Percentiles rank a stretch among this genome's conserved stretches.
Evolutionary conservation across 2,329 filamentous ascomycete species (phyloP).

Genomic region (Fusarium tjaetaba): DNA sequence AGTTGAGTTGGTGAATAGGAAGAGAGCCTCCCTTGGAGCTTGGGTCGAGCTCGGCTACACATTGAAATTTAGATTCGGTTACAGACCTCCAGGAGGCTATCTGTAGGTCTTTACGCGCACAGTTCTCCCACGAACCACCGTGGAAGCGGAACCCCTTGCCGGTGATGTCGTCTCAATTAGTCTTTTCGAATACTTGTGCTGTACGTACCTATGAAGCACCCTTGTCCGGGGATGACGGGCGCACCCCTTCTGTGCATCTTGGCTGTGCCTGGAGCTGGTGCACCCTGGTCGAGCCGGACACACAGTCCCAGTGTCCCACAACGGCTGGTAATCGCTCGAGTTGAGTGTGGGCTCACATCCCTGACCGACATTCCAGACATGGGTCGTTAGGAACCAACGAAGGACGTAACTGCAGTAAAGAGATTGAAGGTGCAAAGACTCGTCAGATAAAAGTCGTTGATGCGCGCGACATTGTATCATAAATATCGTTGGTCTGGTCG

Average conservation of each 20-base stretch:
- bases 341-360: slow-evolving; percentile 42
- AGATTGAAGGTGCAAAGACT: slow-evolving; percentile 46
- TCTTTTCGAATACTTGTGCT: slow-evolving; percentile 19
- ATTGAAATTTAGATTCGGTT: slow-evolving; percentile 26
- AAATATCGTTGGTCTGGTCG: slow-evolving; percentile 36
- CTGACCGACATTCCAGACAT: slow-evolving; percentile 47
- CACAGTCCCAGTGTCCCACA: slow-evolving; percentile 36
- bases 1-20: slow-evolving; percentile 39
- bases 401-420: slow-evolving; percentile 46
- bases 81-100: slow-evolving; percentile 10
- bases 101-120: slow-evolving; percentile 33
- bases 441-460: slow-evolving; percentile 40
- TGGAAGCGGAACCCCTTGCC: slow-evolving; percentile 48
- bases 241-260: slow-evolving; percentile 37
- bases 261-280: slow-evolving; percentile 42
- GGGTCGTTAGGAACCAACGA: slow-evolving; percentile 40
- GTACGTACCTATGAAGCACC: slow-evolving; percentile 2
- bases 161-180: slow-evolving; percentile 36
- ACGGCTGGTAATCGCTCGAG: slow-evolving; percentile 25
- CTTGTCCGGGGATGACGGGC: slow-evolving; percentile 42
- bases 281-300: slow-evolving; percentile 29
- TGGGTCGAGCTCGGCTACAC: slow-evolving; percentile 31
- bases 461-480: slow-evolving; percentile 40
- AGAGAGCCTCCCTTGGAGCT: slow-evolving; percentile 31
- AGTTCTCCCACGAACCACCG: slow-evolving; percentile 38